A percentile compares a stretch with the other conserved stretches of the same genome.
These are phyloP conservation scores for Phyllosticta capitalensis DNA, from an alignment of 2,329 filamentous ascomycete species.

Conservation along the genomic window DNA sequence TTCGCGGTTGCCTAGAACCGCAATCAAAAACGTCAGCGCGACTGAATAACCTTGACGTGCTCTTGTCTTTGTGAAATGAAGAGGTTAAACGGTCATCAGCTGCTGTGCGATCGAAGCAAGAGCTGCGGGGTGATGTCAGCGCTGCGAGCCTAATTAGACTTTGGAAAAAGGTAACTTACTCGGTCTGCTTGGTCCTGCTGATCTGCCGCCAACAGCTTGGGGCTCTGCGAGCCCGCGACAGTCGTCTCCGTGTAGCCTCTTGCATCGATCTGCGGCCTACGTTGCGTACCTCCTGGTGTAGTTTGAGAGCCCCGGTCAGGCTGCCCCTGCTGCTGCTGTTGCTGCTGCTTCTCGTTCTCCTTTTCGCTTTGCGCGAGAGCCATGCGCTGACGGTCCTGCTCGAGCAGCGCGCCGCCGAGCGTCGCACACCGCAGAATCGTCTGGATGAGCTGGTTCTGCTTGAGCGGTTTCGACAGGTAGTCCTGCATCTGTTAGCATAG, in stretches of 20 bases:
- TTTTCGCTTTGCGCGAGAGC: constrained; percentile 12
- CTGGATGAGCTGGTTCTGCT: constrained; percentile 95
- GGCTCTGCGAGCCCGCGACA: constrained; percentile 52
- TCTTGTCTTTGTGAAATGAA: constrained; percentile 8
- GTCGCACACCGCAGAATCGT: constrained; percentile 96
- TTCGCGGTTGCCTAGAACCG: neutral
- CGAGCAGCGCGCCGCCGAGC: constrained; percentile 71
- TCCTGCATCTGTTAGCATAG: constrained; percentile 41
- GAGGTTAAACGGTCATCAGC: constrained; percentile 22
- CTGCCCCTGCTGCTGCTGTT: constrained; percentile 13
- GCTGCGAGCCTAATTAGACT: neutral
- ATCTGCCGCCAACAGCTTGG: constrained; percentile 50
- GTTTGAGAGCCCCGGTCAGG: constrained; percentile 13
- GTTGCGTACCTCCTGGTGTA: constrained; percentile 15
- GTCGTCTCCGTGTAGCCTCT: constrained; percentile 63
- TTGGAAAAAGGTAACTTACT: constrained; percentile 32
- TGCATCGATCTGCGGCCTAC: constrained; percentile 48
- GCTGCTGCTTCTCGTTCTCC: constrained; percentile 14
- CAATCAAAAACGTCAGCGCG: constrained; percentile 4
- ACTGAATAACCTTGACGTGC: constrained; percentile 9
- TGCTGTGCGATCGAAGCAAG: constrained; percentile 41
- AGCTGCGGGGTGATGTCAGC: constrained; percentile 21
- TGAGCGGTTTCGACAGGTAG: constrained; percentile 91
- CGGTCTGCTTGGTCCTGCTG: constrained; percentile 52
- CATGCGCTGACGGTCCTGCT: constrained; percentile 54